Conservation (phyloP, 1,284 basidiomycete genomes). For the Albatrellus sp. region DNA sequence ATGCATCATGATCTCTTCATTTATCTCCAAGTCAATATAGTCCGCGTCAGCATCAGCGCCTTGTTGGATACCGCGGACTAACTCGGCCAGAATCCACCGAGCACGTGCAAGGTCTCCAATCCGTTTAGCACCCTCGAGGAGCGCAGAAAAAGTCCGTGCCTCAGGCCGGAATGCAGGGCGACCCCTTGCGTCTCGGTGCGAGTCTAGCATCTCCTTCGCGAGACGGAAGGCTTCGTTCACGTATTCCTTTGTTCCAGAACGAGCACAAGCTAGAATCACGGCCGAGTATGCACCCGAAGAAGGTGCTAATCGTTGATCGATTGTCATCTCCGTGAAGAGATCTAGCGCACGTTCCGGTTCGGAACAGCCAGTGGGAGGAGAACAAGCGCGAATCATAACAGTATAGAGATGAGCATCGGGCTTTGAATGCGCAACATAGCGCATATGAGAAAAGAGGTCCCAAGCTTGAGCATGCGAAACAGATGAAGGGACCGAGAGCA, state of each 20-base stretch:
- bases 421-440: slow-evolving; percentile 80
- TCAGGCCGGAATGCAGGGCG: slow-evolving; percentile 50
- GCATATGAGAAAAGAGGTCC: slow-evolving; percentile 94
- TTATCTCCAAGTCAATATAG: slow-evolving; percentile 28
- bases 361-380: slow-evolving; percentile 24
- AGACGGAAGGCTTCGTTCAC: slow-evolving; percentile 71
- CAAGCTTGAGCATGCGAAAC: slow-evolving; percentile 66
- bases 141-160: slow-evolving; percentile 62
- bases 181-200: slow-evolving; percentile 52
- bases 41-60: slow-evolving; percentile 11
- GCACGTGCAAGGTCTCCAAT: slow-evolving; percentile 73
- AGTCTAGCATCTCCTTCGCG: slow-evolving; percentile 72
- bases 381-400: slow-evolving; percentile 81
- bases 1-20: slow-evolving; percentile 70
- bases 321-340: slow-evolving; percentile 86
- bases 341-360: slow-evolving; percentile 90
- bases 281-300: slow-evolving; percentile 70
- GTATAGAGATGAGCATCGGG: slow-evolving; percentile 72
- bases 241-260: slow-evolving; percentile 47
- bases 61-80: slow-evolving; percentile 34
- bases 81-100: slow-evolving; percentile 88
- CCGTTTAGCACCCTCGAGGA: slow-evolving; percentile 84
- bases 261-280: slow-evolving; percentile 66
- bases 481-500: slow-evolving; percentile 39
- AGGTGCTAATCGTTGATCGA: slow-evolving; percentile 51